A percentile compares a stretch with the other conserved stretches of the same genome.
Conservation (phyloP, 2,329 filamentous ascomycete species). For the Pezicula radicicola region DNA sequence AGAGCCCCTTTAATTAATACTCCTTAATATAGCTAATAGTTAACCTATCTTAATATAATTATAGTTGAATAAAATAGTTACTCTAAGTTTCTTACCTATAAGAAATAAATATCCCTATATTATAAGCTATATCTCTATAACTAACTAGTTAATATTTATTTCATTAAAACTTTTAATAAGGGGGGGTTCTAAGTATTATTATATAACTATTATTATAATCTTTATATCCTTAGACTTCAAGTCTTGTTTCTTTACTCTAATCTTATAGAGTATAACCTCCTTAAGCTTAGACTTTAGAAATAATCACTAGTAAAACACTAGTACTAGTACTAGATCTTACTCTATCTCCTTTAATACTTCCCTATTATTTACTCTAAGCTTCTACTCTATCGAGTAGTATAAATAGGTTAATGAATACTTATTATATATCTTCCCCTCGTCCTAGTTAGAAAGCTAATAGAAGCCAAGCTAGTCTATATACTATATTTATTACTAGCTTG, state of each 20-base stretch:
- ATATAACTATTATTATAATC: too few species aligned
- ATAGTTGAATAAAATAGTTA: slow-evolving; percentile 15
- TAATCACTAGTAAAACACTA: too few species aligned
- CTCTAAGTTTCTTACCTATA: slow-evolving; percentile 13
- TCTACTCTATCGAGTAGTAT: slow-evolving; percentile 18
- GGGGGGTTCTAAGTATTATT: too few species aligned
- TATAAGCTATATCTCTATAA: slow-evolving; percentile 8
- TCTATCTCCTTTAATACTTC: slow-evolving; percentile 17
- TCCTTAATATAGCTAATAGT: slow-evolving; percentile 1
- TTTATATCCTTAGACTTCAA: too few species aligned
- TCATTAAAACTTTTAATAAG: background rate
- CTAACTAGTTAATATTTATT: slow-evolving; percentile 10
- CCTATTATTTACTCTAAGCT: slow-evolving; percentile 20
- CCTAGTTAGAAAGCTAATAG: slow-evolving; percentile 3
- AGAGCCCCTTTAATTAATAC: slow-evolving; percentile 9
- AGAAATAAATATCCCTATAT: slow-evolving; percentile 10
- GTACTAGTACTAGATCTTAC: slow-evolving; percentile 5
- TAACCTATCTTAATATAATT: slow-evolving; percentile 8
- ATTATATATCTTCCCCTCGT: slow-evolving; percentile 12
- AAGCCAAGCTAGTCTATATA: background rate
- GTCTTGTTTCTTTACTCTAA: too few species aligned
- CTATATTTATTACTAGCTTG: too few species aligned
- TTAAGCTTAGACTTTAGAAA: too few species aligned
- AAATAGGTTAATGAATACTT: slow-evolving; percentile 11
- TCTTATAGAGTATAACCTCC: too few species aligned